A percentile compares a stretch with the other conserved stretches of the same genome.
Evolutionary conservation across 305 asterid genomes (phyloP).

Genomic region (Rubia tinctorum): DNA sequence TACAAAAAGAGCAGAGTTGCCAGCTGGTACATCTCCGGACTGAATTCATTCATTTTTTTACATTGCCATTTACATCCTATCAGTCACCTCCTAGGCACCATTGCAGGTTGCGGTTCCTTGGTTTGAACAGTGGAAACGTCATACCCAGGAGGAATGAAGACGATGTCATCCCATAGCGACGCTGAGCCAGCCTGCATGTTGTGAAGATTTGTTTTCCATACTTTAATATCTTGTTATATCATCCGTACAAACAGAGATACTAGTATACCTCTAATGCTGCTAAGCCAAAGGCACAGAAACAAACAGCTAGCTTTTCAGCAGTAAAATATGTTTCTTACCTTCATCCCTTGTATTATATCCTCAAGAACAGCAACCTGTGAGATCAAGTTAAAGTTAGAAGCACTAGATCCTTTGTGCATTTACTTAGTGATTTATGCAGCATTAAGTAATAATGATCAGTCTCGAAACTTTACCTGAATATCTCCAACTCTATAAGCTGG

Average conservation of each 20-base stretch:
- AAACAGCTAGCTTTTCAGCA: neutral
- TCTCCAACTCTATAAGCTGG: slow-evolving; percentile 67
- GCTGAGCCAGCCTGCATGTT: slow-evolving; percentile 58
- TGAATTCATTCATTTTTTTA: neutral
- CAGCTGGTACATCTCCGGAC: neutral
- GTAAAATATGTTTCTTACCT: slow-evolving; percentile 42
- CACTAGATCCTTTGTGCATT: neutral
- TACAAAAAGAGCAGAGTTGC: neutral
- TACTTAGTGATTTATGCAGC: neutral
- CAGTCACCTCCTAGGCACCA: neutral
- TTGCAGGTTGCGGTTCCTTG: slow-evolving; percentile 6
- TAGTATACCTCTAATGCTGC: neutral
- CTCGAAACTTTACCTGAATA: slow-evolving; percentile 46
- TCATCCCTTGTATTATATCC: slow-evolving; percentile 80
- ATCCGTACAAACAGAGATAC: neutral
- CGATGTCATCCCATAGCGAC: slow-evolving; percentile 72
- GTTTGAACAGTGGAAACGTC: slow-evolving; percentile 60
- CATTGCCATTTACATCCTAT: neutral
- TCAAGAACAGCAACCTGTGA: slow-evolving; percentile 78
- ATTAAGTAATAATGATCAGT: neutral
- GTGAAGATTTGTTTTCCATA: neutral
- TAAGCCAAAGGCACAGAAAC: neutral
- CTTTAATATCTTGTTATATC: neutral
- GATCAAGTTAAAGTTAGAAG: neutral
- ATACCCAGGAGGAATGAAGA: slow-evolving; percentile 88